phyloP scores from a whole-genome alignment of 108 stramenopile genomes.

The Cyclotella atomus region DNA sequence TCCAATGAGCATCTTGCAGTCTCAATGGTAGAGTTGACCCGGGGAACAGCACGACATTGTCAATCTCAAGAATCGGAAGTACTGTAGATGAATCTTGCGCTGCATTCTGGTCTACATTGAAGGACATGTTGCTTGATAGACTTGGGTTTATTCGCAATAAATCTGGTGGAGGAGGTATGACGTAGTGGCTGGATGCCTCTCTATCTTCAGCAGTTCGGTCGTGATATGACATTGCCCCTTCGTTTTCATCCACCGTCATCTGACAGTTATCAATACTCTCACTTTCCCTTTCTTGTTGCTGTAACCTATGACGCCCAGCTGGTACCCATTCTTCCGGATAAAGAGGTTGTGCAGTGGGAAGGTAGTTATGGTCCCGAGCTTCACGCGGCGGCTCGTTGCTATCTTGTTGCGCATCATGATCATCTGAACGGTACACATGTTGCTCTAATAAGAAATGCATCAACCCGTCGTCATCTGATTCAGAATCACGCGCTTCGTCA shows the following conservation, averaged over 20 bases:
- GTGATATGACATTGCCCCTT: not conserved
- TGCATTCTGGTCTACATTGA: not conserved
- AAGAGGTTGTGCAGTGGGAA: conserved; percentile 60
- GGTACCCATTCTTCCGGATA: conserved; percentile 53
- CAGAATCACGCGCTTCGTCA: not conserved
- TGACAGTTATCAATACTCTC: too few species aligned
- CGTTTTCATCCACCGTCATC: too few species aligned
- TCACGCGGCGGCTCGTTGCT: conserved; percentile 23
- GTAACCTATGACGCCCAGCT: conserved; percentile 19
- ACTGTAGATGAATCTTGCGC: not conserved
- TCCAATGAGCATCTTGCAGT: conserved; percentile 59
- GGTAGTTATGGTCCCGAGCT: conserved; percentile 65
- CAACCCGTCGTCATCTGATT: not conserved
- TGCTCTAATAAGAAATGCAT: not conserved
- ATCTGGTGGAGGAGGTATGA: not conserved
- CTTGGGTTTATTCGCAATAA: too few species aligned
- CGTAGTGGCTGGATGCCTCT: not conserved
- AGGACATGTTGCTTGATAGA: too few species aligned
- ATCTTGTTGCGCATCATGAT: not conserved
- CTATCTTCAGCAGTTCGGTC: not conserved
- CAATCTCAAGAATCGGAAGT: conserved; percentile 72
- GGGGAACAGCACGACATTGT: conserved; percentile 77
- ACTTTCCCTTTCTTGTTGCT: conserved; percentile 2
- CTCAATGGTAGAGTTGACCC: conserved; percentile 66
- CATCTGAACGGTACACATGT: not conserved